Conservation (phyloP, 2,329 filamentous ascomycete species). For the Plenodomus tracheiphilus region DNA sequence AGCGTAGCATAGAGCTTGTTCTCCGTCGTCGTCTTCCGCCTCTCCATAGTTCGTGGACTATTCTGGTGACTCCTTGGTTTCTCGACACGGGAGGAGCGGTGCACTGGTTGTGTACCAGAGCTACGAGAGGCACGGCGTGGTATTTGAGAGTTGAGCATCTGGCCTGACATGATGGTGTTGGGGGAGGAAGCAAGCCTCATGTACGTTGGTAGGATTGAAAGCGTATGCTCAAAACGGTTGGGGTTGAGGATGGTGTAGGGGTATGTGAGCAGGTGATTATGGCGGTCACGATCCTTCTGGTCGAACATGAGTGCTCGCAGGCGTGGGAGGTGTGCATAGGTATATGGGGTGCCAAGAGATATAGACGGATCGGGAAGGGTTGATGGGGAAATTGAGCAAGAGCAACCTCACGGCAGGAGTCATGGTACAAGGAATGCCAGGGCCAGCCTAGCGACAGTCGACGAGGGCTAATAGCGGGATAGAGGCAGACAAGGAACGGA, state of each 20-base stretch:
- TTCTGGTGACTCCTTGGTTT: slow-evolving; percentile 47
- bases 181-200: slow-evolving; percentile 12
- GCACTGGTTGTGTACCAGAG: slow-evolving; percentile 30
- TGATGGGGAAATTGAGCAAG: slow-evolving; percentile 35
- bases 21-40: slow-evolving; percentile 44
- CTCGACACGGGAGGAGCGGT: slow-evolving; percentile 42
- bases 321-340: slow-evolving; percentile 34
- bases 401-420: slow-evolving; percentile 36
- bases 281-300: slow-evolving; percentile 23
- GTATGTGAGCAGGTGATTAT: slow-evolving; percentile 15
- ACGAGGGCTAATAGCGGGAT: slow-evolving; percentile 35
- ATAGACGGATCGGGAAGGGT: slow-evolving; percentile 40
- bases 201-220: background rate
- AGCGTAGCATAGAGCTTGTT: slow-evolving; percentile 45
- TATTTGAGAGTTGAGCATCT: slow-evolving; percentile 32
- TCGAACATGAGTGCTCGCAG: slow-evolving; percentile 19
- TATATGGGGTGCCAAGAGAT: slow-evolving; percentile 46
- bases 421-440: slow-evolving; percentile 34
- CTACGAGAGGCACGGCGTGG: slow-evolving; percentile 38
- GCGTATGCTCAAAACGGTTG: slow-evolving; percentile 13
- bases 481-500: slow-evolving; percentile 40
- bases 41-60: slow-evolving; percentile 41
- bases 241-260: slow-evolving; percentile 6
- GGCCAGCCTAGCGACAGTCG: slow-evolving; percentile 37
- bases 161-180: slow-evolving; percentile 28